phyloP scores from a whole-genome alignment of 202 grass and related monocot genomes.

The Bolboschoenoplectus hybrid region DNA sequence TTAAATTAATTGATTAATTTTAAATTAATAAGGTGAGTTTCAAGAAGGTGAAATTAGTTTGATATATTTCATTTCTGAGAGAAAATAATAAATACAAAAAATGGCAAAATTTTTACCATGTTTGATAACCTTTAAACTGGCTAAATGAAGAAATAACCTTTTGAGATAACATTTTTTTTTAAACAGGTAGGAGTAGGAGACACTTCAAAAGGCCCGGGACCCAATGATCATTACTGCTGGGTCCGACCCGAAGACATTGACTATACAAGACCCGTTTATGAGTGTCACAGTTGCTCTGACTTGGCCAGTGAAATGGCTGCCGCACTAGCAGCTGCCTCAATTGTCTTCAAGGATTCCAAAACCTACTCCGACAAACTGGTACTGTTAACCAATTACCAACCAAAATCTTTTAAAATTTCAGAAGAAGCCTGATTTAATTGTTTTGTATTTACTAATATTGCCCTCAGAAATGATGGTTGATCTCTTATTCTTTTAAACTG shows the following conservation, averaged over 20 bases:
- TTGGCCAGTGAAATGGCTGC: slow-evolving; percentile 85
- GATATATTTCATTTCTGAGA: background rate
- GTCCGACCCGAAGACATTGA: slow-evolving; percentile 80
- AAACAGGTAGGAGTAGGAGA: slow-evolving; percentile 77
- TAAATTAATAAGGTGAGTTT: background rate
- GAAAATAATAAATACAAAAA: background rate
- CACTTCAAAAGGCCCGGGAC: slow-evolving; percentile 64
- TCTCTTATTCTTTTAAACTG: slow-evolving; percentile 5
- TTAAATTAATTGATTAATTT: background rate
- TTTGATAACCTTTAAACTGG: background rate
- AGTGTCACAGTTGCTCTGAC: slow-evolving; percentile 85
- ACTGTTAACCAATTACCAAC: slow-evolving; percentile 14
- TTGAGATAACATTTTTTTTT: slow-evolving; percentile 28
- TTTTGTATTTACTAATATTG: slow-evolving; percentile 11
- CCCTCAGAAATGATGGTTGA: background rate
- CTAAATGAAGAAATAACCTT: slow-evolving; percentile 30
- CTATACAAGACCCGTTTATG: slow-evolving; percentile 67
- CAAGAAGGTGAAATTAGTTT: background rate
- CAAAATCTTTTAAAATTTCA: background rate
- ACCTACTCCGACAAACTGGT: slow-evolving; percentile 79
- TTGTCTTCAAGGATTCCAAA: slow-evolving; percentile 93
- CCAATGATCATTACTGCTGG: slow-evolving; percentile 95
- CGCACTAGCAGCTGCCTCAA: slow-evolving; percentile 76
- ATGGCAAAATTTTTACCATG: background rate
- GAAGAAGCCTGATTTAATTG: background rate